These are phyloP conservation scores for Penicillium sp. DNA, from an alignment of 2,329 filamentous ascomycete species.

Conservation along the genomic window DNA sequence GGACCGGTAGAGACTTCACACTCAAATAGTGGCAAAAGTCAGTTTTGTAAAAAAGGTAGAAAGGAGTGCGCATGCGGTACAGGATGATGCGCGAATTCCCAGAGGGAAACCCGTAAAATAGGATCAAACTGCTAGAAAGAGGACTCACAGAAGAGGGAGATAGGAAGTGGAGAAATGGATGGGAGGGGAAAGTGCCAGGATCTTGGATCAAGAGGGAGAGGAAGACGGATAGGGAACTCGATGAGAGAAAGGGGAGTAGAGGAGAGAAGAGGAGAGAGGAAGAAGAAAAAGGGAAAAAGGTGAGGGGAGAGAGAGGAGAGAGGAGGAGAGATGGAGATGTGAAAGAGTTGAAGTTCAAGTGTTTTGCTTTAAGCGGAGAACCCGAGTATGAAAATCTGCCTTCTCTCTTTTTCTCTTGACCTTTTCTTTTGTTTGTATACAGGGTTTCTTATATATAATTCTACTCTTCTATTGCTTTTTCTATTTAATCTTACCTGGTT, in stretches of 20 bases:
- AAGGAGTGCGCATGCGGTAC: slow-evolving; percentile 1
- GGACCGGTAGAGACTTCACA: slow-evolving; percentile 8
- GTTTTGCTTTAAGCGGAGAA: slow-evolving; percentile 20
- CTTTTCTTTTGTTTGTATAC: neutral
- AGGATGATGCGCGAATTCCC: neutral
- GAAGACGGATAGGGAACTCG: neutral
- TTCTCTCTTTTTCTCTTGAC: slow-evolving; percentile 3
- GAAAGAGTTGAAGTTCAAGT: slow-evolving; percentile 13
- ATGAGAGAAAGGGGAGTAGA: slow-evolving; percentile 7
- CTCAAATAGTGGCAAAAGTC: slow-evolving; percentile 1
- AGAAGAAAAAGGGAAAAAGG: slow-evolving; percentile 8
- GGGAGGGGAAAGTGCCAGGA: slow-evolving; percentile 17
- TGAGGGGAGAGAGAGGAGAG: neutral
- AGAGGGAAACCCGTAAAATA: neutral
- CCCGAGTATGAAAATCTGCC: slow-evolving; percentile 1
- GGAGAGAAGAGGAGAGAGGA: slow-evolving; percentile 12
- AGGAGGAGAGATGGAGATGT: slow-evolving; percentile 4
- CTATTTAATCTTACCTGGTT: neutral
- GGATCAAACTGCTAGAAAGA: slow-evolving; percentile 4
- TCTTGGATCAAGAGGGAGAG: slow-evolving; percentile 13
- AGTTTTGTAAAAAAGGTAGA: slow-evolving; percentile 3
- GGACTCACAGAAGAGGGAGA: slow-evolving; percentile 19
- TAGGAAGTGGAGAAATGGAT: slow-evolving; percentile 20
- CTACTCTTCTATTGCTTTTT: neutral
- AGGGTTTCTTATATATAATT: neutral